Base-by-base conservation (phyloP, 2,329 filamentous ascomycete species). In the Pseudogymnoascus sp. region DNA sequence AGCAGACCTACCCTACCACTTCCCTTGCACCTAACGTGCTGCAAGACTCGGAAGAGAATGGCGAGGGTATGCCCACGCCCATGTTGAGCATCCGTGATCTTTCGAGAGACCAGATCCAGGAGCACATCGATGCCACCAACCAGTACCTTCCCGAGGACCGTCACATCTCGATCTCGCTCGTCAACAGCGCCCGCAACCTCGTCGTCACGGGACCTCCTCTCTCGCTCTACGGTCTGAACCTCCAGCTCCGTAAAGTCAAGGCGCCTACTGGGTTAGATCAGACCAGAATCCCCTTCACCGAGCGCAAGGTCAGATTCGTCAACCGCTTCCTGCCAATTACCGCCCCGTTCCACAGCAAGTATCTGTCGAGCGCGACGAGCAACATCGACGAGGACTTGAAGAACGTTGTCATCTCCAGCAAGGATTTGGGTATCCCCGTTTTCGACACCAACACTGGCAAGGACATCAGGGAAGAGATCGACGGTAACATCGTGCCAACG, bases 1-100 rank as follows among this genome's bases (percentile, higher is more conserved):
- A 99, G 77, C 95, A 99, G 77, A 93, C 93, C 1, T 99, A 97
- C 77, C 96, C 95, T 40, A 87, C 90, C 70, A 99, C 95, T 3
- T 97, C 95, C 35, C 83, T 99, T 71, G 91, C 93, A 3, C 96
- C 95, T 0, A 90, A 86, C 50, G 91, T 93, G 72, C 83, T 99
- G 62, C 91, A 93, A 74, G 95, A 99, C 77, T 97, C 95, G 1
- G 83, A 91, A 68, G 93, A 97, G 74, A 88, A 95, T 75, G 93
- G 95, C 61, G 95, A 99, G 78, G 96, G 96, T n/a, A 84, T 83
- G 5, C 95, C 96, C 1, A 97, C 95, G 1, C 96, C 95, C 44
- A 99, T 99, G 95, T 80, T 99, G 68, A 97, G 95, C 72, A 96
- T 99, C 68, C 91, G 95, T 60, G 95, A 99, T 73, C 85, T 99